phyloP scores from a whole-genome alignment of 2,329 filamentous ascomycete species.

The Trichoderma sp. region DNA sequence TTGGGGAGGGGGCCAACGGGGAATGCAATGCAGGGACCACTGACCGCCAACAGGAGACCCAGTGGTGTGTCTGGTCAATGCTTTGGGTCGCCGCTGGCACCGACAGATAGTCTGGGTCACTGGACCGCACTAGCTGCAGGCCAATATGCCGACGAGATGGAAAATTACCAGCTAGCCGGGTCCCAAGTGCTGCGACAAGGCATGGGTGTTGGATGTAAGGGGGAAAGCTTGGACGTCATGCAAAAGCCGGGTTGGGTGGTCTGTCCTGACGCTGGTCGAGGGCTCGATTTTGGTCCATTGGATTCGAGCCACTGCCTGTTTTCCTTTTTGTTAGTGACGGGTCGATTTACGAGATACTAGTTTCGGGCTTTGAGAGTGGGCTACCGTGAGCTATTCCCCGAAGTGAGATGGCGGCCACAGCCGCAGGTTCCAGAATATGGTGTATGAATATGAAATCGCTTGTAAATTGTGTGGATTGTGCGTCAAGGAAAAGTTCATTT shows the following conservation, averaged over 20 bases:
- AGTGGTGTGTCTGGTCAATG: not conserved
- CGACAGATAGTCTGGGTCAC: slow-evolving; percentile 15
- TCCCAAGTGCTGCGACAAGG: not conserved
- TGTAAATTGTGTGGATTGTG: not conserved
- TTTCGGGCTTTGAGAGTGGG: not conserved
- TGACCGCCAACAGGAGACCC: slow-evolving; percentile 6
- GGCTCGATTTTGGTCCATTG: not conserved
- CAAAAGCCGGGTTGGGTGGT: not conserved
- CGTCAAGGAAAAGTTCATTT: not conserved
- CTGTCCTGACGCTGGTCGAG: not conserved
- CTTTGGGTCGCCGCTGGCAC: not conserved
- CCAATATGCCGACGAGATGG: slow-evolving; percentile 3
- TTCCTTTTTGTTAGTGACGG: not conserved
- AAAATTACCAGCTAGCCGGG: slow-evolving; percentile 15
- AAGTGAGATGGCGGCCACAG: not conserved
- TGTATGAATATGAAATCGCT: not conserved
- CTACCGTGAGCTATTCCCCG: not conserved
- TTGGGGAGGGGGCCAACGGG: not conserved
- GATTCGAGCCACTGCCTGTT: not conserved
- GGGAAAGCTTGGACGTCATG: not conserved
- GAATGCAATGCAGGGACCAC: slow-evolving; percentile 18
- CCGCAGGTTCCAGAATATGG: not conserved
- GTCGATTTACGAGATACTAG: not conserved
- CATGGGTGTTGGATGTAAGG: slow-evolving; percentile 6
- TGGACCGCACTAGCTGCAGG: slow-evolving; percentile 18